Percentiles rank a stretch among this genome's conserved stretches.
phyloP scores from a whole-genome alignment of 2,329 filamentous ascomycete species.

The Diaporthe sp. region DNA sequence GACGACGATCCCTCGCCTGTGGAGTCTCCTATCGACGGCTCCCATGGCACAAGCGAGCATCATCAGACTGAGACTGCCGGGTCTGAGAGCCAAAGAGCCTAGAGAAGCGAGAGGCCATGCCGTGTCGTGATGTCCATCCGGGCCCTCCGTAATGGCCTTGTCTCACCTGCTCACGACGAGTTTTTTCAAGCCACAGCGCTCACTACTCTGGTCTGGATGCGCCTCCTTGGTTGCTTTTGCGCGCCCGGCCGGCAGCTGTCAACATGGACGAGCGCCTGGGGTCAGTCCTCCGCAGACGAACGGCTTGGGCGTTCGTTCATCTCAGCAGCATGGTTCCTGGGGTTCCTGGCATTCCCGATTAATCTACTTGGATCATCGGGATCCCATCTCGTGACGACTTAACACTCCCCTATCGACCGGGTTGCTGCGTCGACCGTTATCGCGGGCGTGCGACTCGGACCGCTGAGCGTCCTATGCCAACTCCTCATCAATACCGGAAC shows the following conservation, averaged over 20 bases:
- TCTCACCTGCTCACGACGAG: constrained; percentile 4
- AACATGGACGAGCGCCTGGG: background rate
- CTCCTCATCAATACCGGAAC: constrained; percentile 14
- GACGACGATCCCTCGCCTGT: constrained; percentile 15
- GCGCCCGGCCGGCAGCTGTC: constrained; percentile 6
- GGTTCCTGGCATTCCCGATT: background rate
- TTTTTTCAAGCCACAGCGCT: constrained; percentile 11
- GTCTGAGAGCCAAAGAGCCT: constrained; percentile 3
- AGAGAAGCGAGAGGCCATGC: constrained; percentile 29
- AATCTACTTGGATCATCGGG: constrained; percentile 34
- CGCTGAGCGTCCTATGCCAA: constrained; percentile 14
- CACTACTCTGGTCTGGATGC: constrained; percentile 6
- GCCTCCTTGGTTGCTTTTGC: constrained; percentile 20
- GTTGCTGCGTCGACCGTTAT: constrained; percentile 20
- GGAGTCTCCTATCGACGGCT: background rate
- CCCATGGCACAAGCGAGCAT: constrained; percentile 24
- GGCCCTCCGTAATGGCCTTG: constrained; percentile 16
- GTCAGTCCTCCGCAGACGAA: background rate
- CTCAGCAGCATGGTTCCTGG: background rate
- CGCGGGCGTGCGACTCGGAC: constrained; percentile 27
- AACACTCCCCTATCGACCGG: constrained; percentile 24
- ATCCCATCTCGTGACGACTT: constrained; percentile 26
- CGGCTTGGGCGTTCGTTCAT: background rate
- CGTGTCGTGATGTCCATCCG: background rate
- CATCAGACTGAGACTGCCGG: constrained; percentile 15